A percentile compares a stretch with the other conserved stretches of the same genome.
These are phyloP conservation scores for Wickerhamomyces silvicola DNA, from an alignment of 805 yeast genomes.

Conservation along the genomic window DNA sequence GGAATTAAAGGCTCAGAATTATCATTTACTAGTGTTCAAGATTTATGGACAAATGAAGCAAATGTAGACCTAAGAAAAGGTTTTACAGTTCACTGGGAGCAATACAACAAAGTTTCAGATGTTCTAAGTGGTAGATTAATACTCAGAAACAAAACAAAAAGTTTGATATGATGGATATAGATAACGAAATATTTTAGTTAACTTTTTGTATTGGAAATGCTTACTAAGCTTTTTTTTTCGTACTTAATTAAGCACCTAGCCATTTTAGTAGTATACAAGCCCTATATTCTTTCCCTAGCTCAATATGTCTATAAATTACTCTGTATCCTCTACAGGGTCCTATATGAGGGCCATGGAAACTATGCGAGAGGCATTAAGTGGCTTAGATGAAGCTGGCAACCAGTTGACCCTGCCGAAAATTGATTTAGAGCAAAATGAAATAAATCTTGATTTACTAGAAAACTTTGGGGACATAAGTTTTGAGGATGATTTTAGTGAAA, in stretches of 20 bases:
- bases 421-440: slow-evolving; percentile 29
- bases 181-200: too few species aligned
- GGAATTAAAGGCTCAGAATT: slow-evolving; percentile 67
- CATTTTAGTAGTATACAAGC: too few species aligned
- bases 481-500: slow-evolving; percentile 14
- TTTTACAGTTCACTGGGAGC: slow-evolving; percentile 60
- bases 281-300: too few species aligned
- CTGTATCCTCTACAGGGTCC: slow-evolving; percentile 62
- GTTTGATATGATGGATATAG: background rate
- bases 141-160: slow-evolving; percentile 33
- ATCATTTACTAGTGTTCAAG: slow-evolving; percentile 48
- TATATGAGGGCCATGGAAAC: slow-evolving; percentile 75
- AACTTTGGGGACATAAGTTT: slow-evolving; percentile 26
- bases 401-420: slow-evolving; percentile 30
- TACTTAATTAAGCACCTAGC: too few species aligned
- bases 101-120: slow-evolving; percentile 52
- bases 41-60: slow-evolving; percentile 55
- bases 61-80: slow-evolving; percentile 62
- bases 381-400: slow-evolving; percentile 18
- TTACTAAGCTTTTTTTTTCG: too few species aligned
- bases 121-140: slow-evolving; percentile 66
- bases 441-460: slow-evolving; percentile 31
- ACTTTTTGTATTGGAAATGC: too few species aligned
- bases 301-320: slow-evolving; percentile 47
- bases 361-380: slow-evolving; percentile 45